phyloP scores from a whole-genome alignment of 2,329 filamentous ascomycete genomes.

The Claviceps citrina region DNA sequence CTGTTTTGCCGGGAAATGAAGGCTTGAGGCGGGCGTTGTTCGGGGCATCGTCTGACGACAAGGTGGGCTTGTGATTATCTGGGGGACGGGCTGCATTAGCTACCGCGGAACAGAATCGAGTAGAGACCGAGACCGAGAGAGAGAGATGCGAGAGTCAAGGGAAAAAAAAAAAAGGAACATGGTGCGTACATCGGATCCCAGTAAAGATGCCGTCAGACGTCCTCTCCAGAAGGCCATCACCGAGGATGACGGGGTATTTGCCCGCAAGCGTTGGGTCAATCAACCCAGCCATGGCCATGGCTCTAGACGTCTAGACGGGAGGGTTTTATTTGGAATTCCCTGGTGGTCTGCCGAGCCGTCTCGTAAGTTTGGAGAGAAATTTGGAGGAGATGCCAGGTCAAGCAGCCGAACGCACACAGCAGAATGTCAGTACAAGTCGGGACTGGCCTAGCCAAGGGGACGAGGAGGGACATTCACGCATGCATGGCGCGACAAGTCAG shows the following conservation, averaged over 20 bases:
- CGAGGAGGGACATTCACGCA: no score
- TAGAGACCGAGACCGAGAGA: not conserved
- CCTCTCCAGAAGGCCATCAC: conserved; percentile 43
- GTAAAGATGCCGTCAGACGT: conserved; percentile 43
- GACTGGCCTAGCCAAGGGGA: no score
- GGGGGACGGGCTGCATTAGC: not conserved
- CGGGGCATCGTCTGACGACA: conserved; percentile 33
- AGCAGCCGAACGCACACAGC: no score
- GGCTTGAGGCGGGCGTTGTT: conserved; percentile 36
- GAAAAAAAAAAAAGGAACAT: not conserved
- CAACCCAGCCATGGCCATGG: conserved; percentile 20
- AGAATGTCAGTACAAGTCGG: no score
- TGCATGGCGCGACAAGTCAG: no score
- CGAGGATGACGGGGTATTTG: conserved; percentile 48
- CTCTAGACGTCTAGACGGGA: no score
- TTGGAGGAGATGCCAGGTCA: not conserved
- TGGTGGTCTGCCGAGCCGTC: not conserved
- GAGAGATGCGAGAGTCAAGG: not conserved
- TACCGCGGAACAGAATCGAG: no score
- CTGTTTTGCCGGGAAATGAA: conserved; percentile 30
- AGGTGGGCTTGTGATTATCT: conserved; percentile 49
- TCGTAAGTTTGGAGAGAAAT: not conserved
- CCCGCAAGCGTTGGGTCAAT: conserved; percentile 46
- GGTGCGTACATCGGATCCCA: conserved; percentile 39
- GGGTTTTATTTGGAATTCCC: no score